These are phyloP conservation scores for Quercus dentata DNA, from an alignment of 306 rosid genomes.

Conservation along the genomic window DNA sequence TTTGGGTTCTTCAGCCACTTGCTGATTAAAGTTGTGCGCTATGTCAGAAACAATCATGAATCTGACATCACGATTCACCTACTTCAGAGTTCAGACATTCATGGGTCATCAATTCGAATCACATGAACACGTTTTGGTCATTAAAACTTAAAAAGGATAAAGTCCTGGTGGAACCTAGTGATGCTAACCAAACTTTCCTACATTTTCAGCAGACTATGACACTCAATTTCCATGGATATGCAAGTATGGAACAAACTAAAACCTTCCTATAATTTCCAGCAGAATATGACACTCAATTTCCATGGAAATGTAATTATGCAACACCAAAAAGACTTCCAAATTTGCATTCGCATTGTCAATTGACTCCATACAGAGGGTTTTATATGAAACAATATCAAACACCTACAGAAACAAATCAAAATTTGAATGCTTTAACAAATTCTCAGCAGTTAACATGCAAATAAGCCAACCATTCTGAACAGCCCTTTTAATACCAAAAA, in stretches of 20 bases:
- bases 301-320: no score
- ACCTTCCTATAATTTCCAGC: no score
- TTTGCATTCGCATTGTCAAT: no score
- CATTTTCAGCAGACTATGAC: no score
- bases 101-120: background rate
- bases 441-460: background rate
- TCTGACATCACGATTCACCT: background rate
- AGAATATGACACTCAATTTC: no score
- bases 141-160: background rate
- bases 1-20: background rate
- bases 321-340: no score
- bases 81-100: background rate
- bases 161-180: background rate
- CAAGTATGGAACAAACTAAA: no score
- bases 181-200: no score
- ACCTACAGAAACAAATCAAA: no score
- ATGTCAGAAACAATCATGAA: background rate
- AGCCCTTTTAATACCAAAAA: background rate
- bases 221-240: no score
- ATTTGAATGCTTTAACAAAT: no score
- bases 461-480: background rate
- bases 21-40: background rate
- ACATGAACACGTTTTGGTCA: background rate
- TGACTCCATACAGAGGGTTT: background rate
- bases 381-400: background rate